Percentiles rank a stretch among this genome's conserved stretches.
phyloP scores from a whole-genome alignment of 2,329 filamentous ascomycete genomes.

The Xylaria sp. region DNA sequence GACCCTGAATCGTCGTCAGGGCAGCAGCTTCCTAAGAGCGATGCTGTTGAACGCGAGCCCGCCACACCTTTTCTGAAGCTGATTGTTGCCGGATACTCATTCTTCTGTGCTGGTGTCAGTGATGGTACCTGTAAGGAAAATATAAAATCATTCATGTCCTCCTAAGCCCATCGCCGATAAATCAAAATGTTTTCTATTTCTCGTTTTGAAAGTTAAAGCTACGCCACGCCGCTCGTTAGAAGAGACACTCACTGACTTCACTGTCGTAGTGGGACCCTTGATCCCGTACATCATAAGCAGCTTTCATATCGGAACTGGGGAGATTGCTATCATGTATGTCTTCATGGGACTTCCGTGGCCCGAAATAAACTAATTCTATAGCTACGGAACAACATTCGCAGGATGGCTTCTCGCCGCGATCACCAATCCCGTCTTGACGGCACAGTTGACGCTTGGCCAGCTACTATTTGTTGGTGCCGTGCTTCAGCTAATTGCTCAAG shows the following conservation, averaged over 20 bases:
- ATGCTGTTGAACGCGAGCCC: constrained; percentile 31
- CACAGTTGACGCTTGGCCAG: constrained; percentile 59
- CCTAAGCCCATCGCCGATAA: background rate
- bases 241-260: constrained; percentile 1
- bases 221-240: background rate
- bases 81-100: constrained; percentile 62
- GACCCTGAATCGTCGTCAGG: constrained; percentile 30
- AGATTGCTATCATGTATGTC: constrained; percentile 40
- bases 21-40: constrained; percentile 15
- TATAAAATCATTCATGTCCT: background rate
- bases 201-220: background rate
- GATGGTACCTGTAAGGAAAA: constrained; percentile 56
- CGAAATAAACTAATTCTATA: constrained; percentile 29
- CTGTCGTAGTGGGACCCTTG: constrained; percentile 56
- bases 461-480: constrained; percentile 61
- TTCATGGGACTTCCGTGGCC: too few species aligned
- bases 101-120: constrained; percentile 69
- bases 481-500: constrained; percentile 60
- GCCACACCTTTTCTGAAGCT: constrained; percentile 52
- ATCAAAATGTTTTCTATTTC: background rate
- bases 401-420: constrained; percentile 66
- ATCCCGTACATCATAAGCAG: constrained; percentile 66
- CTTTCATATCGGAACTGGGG: constrained; percentile 50
- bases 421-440: constrained; percentile 58
- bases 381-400: constrained; percentile 61